Evolutionary conservation across 2,329 filamentous ascomycete species (phyloP).

Genomic region (Madurella fahalii): DNA sequence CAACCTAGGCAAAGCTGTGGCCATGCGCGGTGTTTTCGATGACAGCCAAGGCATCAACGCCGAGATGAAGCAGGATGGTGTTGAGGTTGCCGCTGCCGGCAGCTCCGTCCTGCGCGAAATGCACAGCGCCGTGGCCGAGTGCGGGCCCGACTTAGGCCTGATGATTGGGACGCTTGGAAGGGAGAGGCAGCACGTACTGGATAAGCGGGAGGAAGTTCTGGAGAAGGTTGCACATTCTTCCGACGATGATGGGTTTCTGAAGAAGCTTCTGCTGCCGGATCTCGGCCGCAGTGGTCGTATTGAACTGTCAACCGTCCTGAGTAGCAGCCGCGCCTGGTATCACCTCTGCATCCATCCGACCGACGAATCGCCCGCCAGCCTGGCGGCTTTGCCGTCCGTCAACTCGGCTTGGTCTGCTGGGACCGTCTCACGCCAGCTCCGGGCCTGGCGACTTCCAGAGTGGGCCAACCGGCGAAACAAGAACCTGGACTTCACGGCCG

Average conservation of each 20-base stretch:
- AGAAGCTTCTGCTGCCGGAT: conserved; percentile 74
- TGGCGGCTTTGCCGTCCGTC: conserved; percentile 67
- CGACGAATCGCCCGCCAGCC: conserved; percentile 71
- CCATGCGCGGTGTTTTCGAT: conserved; percentile 87
- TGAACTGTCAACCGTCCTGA: conserved; percentile 69
- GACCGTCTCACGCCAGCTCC: conserved; percentile 85
- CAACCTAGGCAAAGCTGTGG: conserved; percentile 78
- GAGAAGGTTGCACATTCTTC: conserved; percentile 83
- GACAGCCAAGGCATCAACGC: conserved; percentile 89
- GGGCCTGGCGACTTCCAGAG: conserved; percentile 88
- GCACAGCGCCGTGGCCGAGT: conserved; percentile 72
- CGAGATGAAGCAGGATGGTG: conserved; percentile 95
- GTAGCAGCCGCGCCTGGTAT: conserved; percentile 90
- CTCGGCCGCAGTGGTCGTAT: conserved; percentile 75
- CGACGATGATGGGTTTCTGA: conserved; percentile 78
- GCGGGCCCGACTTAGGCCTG: conserved; percentile 74
- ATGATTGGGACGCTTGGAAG: conserved; percentile 61
- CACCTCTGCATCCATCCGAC: conserved; percentile 89
- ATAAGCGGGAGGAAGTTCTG: conserved; percentile 76
- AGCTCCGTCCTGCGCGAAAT: conserved; percentile 84
- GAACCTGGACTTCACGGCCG: conserved; percentile 89
- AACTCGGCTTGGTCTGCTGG: conserved; percentile 92
- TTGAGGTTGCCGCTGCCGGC: conserved; percentile 69
- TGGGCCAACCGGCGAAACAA: conserved; percentile 94
- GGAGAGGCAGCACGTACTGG: conserved; percentile 72